These are phyloP conservation scores for Malus sieversii DNA, from an alignment of 306 rosid genomes.

Conservation along the genomic window DNA sequence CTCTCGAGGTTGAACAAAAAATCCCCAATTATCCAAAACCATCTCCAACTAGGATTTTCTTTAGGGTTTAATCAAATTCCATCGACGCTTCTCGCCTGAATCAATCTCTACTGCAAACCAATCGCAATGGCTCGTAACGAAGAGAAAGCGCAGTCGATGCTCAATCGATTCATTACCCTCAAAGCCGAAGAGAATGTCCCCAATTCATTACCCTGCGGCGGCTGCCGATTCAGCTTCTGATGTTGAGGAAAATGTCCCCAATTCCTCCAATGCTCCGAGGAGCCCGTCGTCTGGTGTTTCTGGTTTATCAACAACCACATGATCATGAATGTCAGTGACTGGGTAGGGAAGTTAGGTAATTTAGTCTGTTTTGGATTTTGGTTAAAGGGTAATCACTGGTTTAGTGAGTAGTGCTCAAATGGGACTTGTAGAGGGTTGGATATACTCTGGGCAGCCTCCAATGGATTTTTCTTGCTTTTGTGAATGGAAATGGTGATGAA, in stretches of 20 bases:
- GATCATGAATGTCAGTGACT: background rate
- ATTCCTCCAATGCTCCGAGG: background rate
- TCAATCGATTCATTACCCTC: slow-evolving; percentile 72
- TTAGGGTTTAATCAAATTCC: background rate
- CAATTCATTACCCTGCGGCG: background rate
- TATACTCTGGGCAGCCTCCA: background rate
- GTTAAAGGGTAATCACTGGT: too few relatives aligned
- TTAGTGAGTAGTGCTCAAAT: background rate
- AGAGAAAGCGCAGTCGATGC: slow-evolving; percentile 68
- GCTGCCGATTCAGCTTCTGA: background rate
- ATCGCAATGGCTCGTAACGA: slow-evolving; percentile 67
- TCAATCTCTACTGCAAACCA: background rate
- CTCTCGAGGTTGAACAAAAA: slow-evolving; percentile 19
- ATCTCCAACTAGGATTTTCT: background rate
- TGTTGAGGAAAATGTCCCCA: background rate
- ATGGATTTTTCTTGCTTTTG: background rate
- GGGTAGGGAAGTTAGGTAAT: background rate
- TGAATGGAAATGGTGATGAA: too few relatives aligned
- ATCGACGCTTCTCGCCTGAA: background rate
- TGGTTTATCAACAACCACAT: background rate
- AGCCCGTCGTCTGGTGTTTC: background rate
- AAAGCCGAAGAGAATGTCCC: slow-evolving; percentile 68
- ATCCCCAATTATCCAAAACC: too few relatives aligned
- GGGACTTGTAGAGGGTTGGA: background rate
- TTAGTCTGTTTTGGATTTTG: too few relatives aligned